A percentile compares a stretch with the other conserved stretches of the same genome.
Evolutionary conservation across 106 monocot species (phyloP).

Genomic region (Allium cepa): DNA sequence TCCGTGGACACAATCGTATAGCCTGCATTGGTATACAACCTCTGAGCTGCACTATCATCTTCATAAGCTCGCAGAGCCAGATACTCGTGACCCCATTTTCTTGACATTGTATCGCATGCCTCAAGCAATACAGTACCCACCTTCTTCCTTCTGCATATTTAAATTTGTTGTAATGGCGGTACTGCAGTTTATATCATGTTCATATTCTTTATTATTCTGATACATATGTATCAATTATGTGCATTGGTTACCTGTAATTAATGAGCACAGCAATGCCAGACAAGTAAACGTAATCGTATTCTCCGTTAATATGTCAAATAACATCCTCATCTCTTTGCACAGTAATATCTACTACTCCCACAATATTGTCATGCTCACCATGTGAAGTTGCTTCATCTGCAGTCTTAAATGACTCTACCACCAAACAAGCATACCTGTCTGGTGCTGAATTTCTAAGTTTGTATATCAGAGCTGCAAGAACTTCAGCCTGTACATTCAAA

Average conservation of each 20-base stretch:
- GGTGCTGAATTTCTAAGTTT: too few relatives aligned
- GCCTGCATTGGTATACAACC: slow-evolving; percentile 57
- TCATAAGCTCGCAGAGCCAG: slow-evolving; percentile 68
- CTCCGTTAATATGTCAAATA: slow-evolving; percentile 47
- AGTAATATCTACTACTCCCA: too few relatives aligned
- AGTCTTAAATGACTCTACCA: too few relatives aligned
- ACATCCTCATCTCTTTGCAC: slow-evolving; percentile 74
- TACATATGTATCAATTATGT: too few relatives aligned
- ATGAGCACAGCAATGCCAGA: slow-evolving; percentile 81
- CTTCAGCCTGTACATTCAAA: slow-evolving; percentile 90
- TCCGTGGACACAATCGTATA: slow-evolving; percentile 53
- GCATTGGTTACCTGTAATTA: slow-evolving; percentile 58
- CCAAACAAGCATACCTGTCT: too few relatives aligned
- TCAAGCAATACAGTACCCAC: slow-evolving; percentile 65
- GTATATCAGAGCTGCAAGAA: slow-evolving; percentile 73
- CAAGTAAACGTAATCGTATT: slow-evolving; percentile 66
- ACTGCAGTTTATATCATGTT: too few relatives aligned
- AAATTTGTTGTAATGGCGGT: too few relatives aligned
- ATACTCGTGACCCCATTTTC: slow-evolving; percentile 35
- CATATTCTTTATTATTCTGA: too few relatives aligned
- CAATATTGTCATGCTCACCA: too few relatives aligned
- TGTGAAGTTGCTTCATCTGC: too few relatives aligned
- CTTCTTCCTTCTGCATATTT: slow-evolving; percentile 49
- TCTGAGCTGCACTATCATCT: slow-evolving; percentile 61
- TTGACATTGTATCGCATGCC: slow-evolving; percentile 66